Conservation (phyloP, 306 rosid genomes). For the Vigna unguiculata region DNA sequence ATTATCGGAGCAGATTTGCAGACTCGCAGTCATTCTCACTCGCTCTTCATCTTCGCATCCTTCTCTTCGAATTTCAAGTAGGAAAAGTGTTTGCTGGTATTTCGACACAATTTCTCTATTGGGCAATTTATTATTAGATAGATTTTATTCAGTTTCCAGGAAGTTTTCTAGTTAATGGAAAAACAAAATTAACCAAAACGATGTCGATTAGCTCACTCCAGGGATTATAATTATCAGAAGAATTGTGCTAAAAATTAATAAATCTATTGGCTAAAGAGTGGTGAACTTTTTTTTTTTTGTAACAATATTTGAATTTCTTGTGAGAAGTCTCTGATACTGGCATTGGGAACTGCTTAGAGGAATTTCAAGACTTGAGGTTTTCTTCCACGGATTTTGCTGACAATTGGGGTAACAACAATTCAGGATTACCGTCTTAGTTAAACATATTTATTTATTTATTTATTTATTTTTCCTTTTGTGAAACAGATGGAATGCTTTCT, state of each 20-base stretch:
- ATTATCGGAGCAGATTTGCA: constrained; percentile 66
- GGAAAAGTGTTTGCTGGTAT: background rate
- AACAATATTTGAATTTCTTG: constrained; percentile 32
- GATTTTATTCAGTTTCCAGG: background rate
- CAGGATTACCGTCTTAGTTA: background rate
- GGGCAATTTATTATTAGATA: background rate
- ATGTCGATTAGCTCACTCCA: background rate
- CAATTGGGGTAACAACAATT: constrained; percentile 67
- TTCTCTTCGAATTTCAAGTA: constrained; percentile 65
- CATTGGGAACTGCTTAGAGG: constrained; percentile 71
- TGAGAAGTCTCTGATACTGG: constrained; percentile 90
- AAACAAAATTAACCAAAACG: background rate
- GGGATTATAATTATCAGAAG: background rate
- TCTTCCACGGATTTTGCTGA: constrained; percentile 48
- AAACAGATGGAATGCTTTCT: constrained; percentile 80
- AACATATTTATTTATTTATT: background rate
- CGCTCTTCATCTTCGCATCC: constrained; percentile 56
- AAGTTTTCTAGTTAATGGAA: background rate
- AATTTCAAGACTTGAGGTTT: constrained; percentile 64
- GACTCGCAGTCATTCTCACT: constrained; percentile 66
- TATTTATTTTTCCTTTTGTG: constrained; percentile 12
- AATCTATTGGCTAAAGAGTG: background rate
- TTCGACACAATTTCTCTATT: background rate
- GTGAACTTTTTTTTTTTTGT: background rate
- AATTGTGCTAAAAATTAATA: background rate